Evolutionary conservation across 2,329 filamentous ascomycete species (phyloP), one percentile per base, ranked within the genome.

Genomic region (Alternaria panax): DNA sequence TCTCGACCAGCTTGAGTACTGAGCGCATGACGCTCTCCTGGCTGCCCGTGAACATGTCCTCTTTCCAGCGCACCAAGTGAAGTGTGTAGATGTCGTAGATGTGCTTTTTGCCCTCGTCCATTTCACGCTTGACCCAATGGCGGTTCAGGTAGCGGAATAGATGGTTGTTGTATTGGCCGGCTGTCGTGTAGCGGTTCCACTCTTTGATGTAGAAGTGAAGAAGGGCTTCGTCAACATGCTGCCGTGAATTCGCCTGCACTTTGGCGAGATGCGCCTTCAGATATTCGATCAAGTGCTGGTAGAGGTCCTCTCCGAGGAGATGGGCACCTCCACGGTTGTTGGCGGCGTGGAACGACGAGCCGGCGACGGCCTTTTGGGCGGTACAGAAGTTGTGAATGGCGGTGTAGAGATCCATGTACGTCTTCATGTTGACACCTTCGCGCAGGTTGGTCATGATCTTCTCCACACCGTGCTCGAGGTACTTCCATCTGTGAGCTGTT

Each of bases 301-400:
- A 99, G 8, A 99, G 87, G 67, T 99, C 95, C 77, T 99, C 95
- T 54, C 95, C 95, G 41, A 98, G 88, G 3, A 99, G 86, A 76
- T 99, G 94, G 16, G 95, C 95, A 88, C 92, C 92, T 79, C 93
- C 93, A 64, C 90, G 85, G 77, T 92, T 90, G 65, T 87, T 86
- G 30, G 78, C 79, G 75, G 77, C 71, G 71, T 79, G 76, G 65
- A 74, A 80, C 24, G 75, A 76, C 14, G 80, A 80, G 52, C 86
- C 84, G n/a, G 87, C 86, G 43, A 93, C 88, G 1, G 92, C 92
- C 78, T 98, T 98, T 79, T 98, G 95, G 24, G 95, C 97, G 57
- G 95, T 99, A 79, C 95, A 99, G 80, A 99, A 99, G 82, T 99
- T 97, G 82, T 99, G 95, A 50, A 99, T 95, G 62, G 93, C 93